phyloP scores from a whole-genome alignment of 306 rosid species.

The Trichosanthes cucumerina region DNA sequence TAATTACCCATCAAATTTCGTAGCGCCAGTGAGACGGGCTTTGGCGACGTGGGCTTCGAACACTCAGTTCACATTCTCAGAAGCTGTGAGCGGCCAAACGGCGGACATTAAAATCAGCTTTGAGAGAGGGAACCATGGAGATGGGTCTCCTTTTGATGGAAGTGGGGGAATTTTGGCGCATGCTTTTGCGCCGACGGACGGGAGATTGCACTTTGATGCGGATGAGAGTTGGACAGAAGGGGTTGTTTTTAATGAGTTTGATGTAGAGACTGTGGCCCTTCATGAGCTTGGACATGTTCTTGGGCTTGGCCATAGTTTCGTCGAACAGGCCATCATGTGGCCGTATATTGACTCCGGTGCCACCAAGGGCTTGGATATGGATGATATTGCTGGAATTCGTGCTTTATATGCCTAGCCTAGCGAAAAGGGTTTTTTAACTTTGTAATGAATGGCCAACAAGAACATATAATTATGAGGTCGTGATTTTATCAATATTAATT shows the following conservation, averaged over 20 bases:
- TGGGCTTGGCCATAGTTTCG: neutral
- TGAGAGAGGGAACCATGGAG: neutral
- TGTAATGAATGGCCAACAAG: no score
- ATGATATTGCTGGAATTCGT: neutral
- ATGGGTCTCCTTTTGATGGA: neutral
- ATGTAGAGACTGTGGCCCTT: neutral
- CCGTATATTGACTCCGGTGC: neutral
- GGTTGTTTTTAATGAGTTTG: neutral
- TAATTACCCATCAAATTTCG: neutral
- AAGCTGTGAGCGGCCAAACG: no score
- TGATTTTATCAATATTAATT: no score
- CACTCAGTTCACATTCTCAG: neutral
- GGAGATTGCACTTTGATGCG: neutral
- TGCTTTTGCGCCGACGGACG: neutral
- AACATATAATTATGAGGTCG: no score
- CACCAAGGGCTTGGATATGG: neutral
- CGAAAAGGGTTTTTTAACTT: no score
- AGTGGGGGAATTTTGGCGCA: neutral
- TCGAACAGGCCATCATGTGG: neutral
- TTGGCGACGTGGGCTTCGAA: neutral
- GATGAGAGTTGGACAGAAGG: neutral
- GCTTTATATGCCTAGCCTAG: neutral
- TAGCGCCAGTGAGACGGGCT: neutral
- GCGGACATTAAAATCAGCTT: neutral
- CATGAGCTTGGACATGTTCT: constrained; percentile 8